Conservation (phyloP, 176 grass and related monocot species). For the Typha latifolia region DNA sequence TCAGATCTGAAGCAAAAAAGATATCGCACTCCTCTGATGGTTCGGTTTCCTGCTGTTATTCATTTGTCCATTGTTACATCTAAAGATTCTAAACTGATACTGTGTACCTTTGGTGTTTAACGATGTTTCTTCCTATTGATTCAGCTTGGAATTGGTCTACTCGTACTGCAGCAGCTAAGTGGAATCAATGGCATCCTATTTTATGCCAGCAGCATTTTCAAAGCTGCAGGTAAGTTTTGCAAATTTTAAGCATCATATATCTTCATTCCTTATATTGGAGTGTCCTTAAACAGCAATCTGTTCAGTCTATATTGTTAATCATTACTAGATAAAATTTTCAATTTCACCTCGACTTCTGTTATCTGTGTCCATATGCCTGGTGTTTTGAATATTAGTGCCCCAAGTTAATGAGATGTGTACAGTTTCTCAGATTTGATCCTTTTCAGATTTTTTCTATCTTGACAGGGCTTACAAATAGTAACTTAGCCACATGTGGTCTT, state of each 20-base stretch:
- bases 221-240: conserved; percentile 50
- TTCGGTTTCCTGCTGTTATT: conserved; percentile 15
- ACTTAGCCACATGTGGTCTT: conserved; percentile 86
- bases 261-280: not conserved
- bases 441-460: conserved; percentile 22
- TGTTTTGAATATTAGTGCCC: not conserved
- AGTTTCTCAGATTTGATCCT: conserved; percentile 4
- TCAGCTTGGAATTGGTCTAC: conserved; percentile 82
- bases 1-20: conserved; percentile 79
- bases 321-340: not conserved
- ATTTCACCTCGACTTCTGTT: not conserved
- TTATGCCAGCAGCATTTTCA: conserved; percentile 88
- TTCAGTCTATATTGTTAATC: not conserved
- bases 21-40: conserved; percentile 65
- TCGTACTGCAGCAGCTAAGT: conserved; percentile 77
- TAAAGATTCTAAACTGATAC: not conserved
- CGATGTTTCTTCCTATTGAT: not conserved
- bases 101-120: not conserved
- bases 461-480: conserved; percentile 79
- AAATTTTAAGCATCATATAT: not conserved
- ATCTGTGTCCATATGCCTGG: not conserved
- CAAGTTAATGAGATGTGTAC: not conserved
- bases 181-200: conserved; percentile 87
- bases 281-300: not conserved
- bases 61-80: not conserved